These are phyloP conservation scores for Alternaria brassicae DNA, from an alignment of 2,329 filamentous ascomycete genomes.

Conservation along the genomic window DNA sequence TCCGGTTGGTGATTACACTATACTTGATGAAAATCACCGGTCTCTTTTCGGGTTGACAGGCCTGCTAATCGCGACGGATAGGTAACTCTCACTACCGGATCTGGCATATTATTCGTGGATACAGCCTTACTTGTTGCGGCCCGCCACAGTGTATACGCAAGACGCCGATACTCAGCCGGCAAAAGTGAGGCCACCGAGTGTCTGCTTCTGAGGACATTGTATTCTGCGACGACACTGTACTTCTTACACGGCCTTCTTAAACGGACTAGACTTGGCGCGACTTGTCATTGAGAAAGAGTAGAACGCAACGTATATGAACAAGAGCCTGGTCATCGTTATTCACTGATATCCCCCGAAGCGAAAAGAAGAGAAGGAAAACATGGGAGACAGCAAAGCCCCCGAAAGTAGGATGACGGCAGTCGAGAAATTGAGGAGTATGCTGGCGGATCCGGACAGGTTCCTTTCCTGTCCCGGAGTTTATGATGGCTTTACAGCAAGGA, in stretches of 20 bases:
- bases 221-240: not conserved
- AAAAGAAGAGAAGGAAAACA: constrained; percentile 6
- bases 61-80: not conserved
- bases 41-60: constrained; percentile 2
- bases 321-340: not conserved
- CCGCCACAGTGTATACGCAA: constrained; percentile 7
- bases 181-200: not conserved
- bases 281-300: not conserved
- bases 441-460: constrained; percentile 43
- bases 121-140: constrained; percentile 2
- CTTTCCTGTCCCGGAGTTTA: constrained; percentile 71
- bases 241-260: not conserved
- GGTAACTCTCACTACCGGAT: not conserved
- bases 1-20: constrained; percentile 7
- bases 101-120: not conserved
- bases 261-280: not conserved
- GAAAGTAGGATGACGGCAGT: constrained; percentile 33
- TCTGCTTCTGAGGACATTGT: not conserved
- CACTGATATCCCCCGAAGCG: not conserved
- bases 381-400: constrained; percentile 14
- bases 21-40: not conserved
- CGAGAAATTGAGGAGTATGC: constrained; percentile 41
- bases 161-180: constrained; percentile 13
- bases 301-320: not conserved
- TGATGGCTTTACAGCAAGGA: constrained; percentile 70